A percentile compares a stretch with the other conserved stretches of the same genome.
phyloP scores from a whole-genome alignment of 2,329 filamentous ascomycete species.

The Alternaria arbusti region DNA sequence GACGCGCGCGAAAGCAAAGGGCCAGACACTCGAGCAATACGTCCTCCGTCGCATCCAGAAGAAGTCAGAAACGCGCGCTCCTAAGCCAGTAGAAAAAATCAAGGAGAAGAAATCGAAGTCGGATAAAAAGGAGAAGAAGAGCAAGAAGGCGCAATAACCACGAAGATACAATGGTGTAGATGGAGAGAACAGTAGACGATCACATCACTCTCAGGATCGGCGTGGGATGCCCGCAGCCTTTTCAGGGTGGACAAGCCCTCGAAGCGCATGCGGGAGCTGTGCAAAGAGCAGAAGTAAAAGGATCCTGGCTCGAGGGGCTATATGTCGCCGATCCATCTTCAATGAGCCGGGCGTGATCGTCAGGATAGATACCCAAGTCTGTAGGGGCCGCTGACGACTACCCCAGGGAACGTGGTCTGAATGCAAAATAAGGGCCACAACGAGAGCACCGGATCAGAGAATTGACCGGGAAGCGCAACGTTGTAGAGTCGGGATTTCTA shows the following conservation, averaged over 20 bases:
- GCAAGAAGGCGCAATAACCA: constrained; percentile 4
- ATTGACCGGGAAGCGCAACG: neutral
- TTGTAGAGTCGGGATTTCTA: neutral
- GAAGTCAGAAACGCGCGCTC: constrained; percentile 30
- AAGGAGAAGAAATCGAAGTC: constrained; percentile 1
- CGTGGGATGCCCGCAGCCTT: neutral
- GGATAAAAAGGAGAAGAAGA: neutral
- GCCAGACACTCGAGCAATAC: constrained; percentile 47
- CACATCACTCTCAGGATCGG: too few species aligned
- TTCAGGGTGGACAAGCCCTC: neutral
- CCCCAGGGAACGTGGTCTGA: neutral
- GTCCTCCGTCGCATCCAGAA: constrained; percentile 43
- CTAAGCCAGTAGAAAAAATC: neutral
- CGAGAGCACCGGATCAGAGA: neutral
- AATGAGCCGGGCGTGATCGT: neutral
- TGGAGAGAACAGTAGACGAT: neutral
- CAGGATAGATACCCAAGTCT: neutral
- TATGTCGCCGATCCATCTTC: neutral
- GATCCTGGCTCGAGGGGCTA: neutral
- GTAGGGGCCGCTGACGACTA: neutral
- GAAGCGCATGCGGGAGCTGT: neutral
- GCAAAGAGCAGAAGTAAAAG: neutral
- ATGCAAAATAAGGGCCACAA: neutral
- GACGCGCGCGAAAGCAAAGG: constrained; percentile 45
- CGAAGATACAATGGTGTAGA: neutral